Evolutionary conservation across 2,329 filamentous ascomycete genomes (phyloP).

Genomic region (Teratosphaeria nubilosa): DNA sequence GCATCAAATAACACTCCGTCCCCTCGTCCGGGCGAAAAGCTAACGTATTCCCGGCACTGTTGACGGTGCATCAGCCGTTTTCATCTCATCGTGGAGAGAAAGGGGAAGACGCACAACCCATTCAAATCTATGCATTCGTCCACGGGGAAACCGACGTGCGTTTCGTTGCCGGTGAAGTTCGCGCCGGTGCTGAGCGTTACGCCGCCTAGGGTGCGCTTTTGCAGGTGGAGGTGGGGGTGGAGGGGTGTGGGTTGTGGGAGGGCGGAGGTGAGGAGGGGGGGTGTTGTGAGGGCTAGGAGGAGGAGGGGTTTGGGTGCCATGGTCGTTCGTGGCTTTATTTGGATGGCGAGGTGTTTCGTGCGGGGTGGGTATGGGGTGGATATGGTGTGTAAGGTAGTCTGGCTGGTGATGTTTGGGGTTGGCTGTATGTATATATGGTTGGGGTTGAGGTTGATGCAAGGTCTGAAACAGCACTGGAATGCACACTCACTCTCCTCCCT

Average conservation of each 20-base stretch:
- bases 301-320: no score
- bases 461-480: neutral
- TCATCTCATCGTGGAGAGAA: neutral
- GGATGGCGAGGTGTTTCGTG: no score
- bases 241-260: neutral
- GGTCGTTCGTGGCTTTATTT: no score
- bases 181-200: conserved; percentile 20
- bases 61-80: neutral
- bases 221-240: neutral
- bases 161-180: conserved; percentile 18
- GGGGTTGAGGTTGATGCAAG: neutral
- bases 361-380: no score
- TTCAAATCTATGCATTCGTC: conserved; percentile 17
- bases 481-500: neutral
- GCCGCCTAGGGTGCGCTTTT: conserved; percentile 10
- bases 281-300: no score
- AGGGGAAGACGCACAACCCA: conserved; percentile 15
- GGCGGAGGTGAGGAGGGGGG: neutral
- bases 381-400: no score
- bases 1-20: conserved; percentile 22
- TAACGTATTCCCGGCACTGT: conserved; percentile 13
- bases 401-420: neutral
- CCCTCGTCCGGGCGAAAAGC: conserved; percentile 15
- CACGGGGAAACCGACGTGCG: conserved; percentile 13
- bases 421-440: neutral